Conservation (phyloP, 805 yeast species). For the Maudiozyma serrabonitensis region DNA sequence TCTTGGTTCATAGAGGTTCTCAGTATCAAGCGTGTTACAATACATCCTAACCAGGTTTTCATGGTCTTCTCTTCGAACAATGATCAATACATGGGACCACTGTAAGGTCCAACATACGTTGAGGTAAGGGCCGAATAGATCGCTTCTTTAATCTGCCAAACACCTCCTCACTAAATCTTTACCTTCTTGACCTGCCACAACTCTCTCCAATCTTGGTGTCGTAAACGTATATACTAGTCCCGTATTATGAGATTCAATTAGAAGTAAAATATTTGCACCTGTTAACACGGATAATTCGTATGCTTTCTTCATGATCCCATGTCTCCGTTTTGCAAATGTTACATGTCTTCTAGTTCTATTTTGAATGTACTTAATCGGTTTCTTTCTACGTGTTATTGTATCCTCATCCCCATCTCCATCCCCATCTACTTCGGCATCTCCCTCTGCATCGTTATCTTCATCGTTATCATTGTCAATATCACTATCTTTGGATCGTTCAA, state of each 20-base stretch:
- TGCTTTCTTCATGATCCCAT: constrained; percentile 97
- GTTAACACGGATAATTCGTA: constrained; percentile 91
- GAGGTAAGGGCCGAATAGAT: not conserved
- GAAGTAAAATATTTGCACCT: constrained; percentile 87
- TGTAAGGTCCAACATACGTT: no score
- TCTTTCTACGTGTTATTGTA: constrained; percentile 4
- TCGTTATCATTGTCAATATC: constrained; percentile 3
- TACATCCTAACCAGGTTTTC: no score
- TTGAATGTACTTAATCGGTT: constrained; percentile 72
- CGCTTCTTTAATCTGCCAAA: constrained; percentile 56
- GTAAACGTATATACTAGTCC: constrained; percentile 95
- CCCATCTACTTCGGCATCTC: not conserved
- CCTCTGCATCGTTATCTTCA: constrained; percentile 2
- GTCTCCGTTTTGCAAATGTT: constrained; percentile 94
- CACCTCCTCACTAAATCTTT: constrained; percentile 72
- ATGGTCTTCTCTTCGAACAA: no score
- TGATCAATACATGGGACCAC: no score
- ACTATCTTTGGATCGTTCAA: constrained; percentile 1
- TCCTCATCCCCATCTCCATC: constrained; percentile 5
- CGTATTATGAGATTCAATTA: constrained; percentile 79
- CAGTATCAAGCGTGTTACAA: no score
- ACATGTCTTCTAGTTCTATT: constrained; percentile 94
- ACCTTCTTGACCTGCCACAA: constrained; percentile 95
- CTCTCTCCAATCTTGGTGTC: constrained; percentile 92
- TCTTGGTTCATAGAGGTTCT: no score